phyloP scores from a whole-genome alignment of 2,329 filamentous ascomycete species.

The Malbranchea zuffiana region DNA sequence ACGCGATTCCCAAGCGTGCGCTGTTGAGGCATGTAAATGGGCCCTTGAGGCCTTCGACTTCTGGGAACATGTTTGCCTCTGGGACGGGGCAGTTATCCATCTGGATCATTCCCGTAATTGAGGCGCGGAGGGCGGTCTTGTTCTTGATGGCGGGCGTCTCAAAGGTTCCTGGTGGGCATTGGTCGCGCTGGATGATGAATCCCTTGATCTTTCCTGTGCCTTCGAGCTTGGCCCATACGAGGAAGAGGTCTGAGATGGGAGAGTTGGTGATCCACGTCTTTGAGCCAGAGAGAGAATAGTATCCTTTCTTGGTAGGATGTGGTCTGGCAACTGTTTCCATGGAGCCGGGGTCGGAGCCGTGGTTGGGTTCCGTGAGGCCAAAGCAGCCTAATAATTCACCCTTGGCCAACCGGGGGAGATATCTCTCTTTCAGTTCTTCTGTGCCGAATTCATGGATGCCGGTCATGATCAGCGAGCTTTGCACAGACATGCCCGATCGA shows the following conservation, averaged over 20 bases:
- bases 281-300: constrained; percentile 64
- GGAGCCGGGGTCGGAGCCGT: constrained; percentile 79
- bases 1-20: constrained; percentile 84
- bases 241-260: constrained; percentile 70
- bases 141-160: constrained; percentile 88
- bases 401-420: constrained; percentile 68
- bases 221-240: constrained; percentile 89
- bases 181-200: constrained; percentile 75
- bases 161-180: constrained; percentile 77
- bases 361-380: constrained; percentile 83
- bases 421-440: constrained; percentile 77
- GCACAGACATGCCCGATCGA: constrained; percentile 84
- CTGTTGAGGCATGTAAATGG: constrained; percentile 93
- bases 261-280: constrained; percentile 98
- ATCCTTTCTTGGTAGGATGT: constrained; percentile 73
- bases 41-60: constrained; percentile 72
- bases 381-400: constrained; percentile 77
- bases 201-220: constrained; percentile 89
- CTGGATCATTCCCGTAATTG: constrained; percentile 96
- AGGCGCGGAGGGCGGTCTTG: constrained; percentile 88
- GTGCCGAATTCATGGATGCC: constrained; percentile 80
- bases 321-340: constrained; percentile 83
- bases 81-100: constrained; percentile 83
- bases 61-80: constrained; percentile 85
- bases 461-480: constrained; percentile 87